Evolutionary conservation across 257 asterid species (phyloP), one percentile per base, ranked within the genome.

Genomic region (Henckelia pumila): DNA sequence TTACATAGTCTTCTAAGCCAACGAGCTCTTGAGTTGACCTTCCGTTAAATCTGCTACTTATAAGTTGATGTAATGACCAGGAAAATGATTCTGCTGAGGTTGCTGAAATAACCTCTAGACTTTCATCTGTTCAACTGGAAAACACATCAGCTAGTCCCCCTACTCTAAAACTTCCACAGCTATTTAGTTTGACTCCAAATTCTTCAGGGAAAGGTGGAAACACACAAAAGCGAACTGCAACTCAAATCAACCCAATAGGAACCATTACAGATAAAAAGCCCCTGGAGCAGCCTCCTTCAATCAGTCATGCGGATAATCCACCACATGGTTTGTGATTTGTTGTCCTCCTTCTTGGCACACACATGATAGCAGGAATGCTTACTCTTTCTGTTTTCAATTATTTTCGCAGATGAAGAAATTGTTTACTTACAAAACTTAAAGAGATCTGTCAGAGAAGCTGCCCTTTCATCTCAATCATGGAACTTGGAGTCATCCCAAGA

Each of bases 141-240:
- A 89, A 79, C 75, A 80, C 64, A 44, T 79, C 99, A 52, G 88
- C 88, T 47, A 47, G 90, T 71, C 80, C 99, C 61, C 85, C 95
- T 70, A 73, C 96, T 74, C 78, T 94, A 75, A 94, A 91, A 77
- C 93, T 94, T 82, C 98, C 96, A 29, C 99, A 96, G 26, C 80
- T 94, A 56, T 94, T 94, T 79, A 91, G 96, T 86, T 82, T 89
- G 9, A 85, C 96, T 0, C 97, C 97, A 50, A 84, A 79, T 78
- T 86, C 98, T 74, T 83, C 93, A 56, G 96, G 95, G 61, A 88
- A 91, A 80, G 86, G 91, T 69, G 96, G 84, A 67, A 86, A 80
- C 77, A 56, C 73, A 72, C 96, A 83, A 77, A 94, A 87, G 82
- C 76, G 92, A 72, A 76, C 69, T 69, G 79, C 64, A 33, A 69